phyloP scores from a whole-genome alignment of 2,329 filamentous ascomycete genomes.

The Xylaria sp. region DNA sequence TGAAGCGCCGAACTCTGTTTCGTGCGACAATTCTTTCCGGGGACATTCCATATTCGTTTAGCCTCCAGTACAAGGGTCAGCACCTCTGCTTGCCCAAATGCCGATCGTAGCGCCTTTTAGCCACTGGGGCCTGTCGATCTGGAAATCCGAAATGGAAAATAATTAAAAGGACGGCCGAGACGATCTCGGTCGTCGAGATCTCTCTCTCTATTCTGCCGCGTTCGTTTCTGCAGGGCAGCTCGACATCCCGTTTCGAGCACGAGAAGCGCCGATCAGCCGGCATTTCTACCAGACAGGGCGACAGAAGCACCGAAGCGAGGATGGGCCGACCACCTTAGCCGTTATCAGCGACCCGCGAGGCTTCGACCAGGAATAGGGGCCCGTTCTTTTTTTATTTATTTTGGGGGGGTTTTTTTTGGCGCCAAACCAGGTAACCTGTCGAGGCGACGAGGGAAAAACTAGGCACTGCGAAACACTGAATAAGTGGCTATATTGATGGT shows the following conservation, averaged over 20 bases:
- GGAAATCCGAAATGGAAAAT: constrained; percentile 17
- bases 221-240: constrained; percentile 22
- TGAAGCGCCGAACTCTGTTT: constrained; percentile 13
- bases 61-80: constrained; percentile 22
- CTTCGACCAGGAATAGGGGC: constrained; percentile 5
- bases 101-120: constrained; percentile 36
- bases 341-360: constrained; percentile 25
- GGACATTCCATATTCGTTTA: constrained; percentile 29
- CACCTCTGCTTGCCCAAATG: constrained; percentile 14
- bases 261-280: constrained; percentile 23
- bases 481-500: too few relatives aligned
- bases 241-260: constrained; percentile 22
- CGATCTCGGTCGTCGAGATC: constrained; percentile 7
- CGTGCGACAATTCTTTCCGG: constrained; percentile 14
- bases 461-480: too few relatives aligned
- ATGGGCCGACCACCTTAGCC: constrained; percentile 28
- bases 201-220: constrained; percentile 13
- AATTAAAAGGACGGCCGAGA: constrained; percentile 24
- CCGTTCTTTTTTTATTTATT: constrained; percentile 10
- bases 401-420: not conserved
- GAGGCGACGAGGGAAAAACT: too few relatives aligned
- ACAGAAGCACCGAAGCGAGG: constrained; percentile 14
- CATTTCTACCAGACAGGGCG: constrained; percentile 15
- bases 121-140: constrained; percentile 37
- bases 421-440: not conserved